phyloP scores from a whole-genome alignment of 2,329 filamentous ascomycete genomes.

The Fusarium sp. region DNA sequence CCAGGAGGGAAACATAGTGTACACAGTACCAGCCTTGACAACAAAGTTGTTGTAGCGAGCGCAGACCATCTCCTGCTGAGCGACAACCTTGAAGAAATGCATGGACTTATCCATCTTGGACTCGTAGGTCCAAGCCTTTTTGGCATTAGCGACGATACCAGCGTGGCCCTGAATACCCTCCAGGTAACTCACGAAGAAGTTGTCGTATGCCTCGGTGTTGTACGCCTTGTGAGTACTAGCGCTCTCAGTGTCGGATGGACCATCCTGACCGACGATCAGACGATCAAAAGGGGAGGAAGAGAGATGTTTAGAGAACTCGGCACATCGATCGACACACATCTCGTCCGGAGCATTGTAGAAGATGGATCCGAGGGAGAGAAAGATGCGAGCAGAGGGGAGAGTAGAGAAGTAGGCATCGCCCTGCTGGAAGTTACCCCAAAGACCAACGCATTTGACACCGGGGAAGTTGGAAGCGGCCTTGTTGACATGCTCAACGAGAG shows the following conservation, averaged over 20 bases:
- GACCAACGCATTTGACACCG: constrained; percentile 13
- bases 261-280: constrained; percentile 40
- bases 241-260: constrained; percentile 6
- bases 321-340: constrained; percentile 36
- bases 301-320: constrained; percentile 22
- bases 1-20: constrained; percentile 46
- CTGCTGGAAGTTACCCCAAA: constrained; percentile 45
- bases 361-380: constrained; percentile 36
- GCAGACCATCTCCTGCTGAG: constrained; percentile 31
- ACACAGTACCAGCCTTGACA: constrained; percentile 1
- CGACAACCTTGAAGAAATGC: constrained; percentile 41
- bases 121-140: constrained; percentile 21
- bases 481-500: constrained; percentile 25
- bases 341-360: constrained; percentile 40
- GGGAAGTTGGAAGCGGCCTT: constrained; percentile 32
- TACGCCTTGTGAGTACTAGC: constrained; percentile 17
- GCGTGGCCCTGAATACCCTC: constrained; percentile 15
- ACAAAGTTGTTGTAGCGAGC: constrained; percentile 7
- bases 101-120: constrained; percentile 17
- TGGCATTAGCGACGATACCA: constrained; percentile 13
- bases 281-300: background rate
- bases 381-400: constrained; percentile 22
- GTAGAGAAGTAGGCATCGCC: constrained; percentile 29
- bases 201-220: constrained; percentile 29
- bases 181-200: constrained; percentile 33